These are phyloP conservation scores for Salix dunnii DNA, from an alignment of 345 rosid genomes.

Conservation along the genomic window DNA sequence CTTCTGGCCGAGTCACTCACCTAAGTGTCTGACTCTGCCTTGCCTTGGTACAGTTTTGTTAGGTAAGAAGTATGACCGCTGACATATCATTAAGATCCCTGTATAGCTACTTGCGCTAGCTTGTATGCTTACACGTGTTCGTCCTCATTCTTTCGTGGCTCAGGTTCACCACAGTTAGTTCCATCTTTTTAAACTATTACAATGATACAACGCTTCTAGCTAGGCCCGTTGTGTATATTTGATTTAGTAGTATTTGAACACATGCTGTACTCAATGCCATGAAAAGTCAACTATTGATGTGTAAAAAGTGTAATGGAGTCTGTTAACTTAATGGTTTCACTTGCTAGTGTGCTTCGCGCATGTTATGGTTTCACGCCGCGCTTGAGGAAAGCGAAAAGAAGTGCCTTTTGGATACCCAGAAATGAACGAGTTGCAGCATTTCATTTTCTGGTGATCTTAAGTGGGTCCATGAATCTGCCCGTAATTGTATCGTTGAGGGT, in stretches of 20 bases:
- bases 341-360: not conserved
- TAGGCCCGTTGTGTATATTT: constrained; percentile 27
- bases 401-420: too few relatives aligned
- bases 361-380: not conserved
- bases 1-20: constrained; percentile 62
- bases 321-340: not conserved
- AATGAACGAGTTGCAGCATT: too few relatives aligned
- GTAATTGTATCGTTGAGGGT: too few relatives aligned
- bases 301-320: not conserved
- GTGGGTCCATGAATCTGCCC: too few relatives aligned
- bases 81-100: constrained; percentile 6
- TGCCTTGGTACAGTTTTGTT: constrained; percentile 53
- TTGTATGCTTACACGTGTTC: constrained; percentile 16
- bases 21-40: constrained; percentile 29
- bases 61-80: constrained; percentile 38
- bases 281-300: not conserved
- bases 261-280: constrained; percentile 11
- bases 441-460: too few relatives aligned
- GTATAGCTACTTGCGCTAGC: constrained; percentile 22
- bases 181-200: not conserved
- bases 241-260: constrained; percentile 3
- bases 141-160: constrained; percentile 29
- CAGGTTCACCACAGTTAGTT: constrained; percentile 11
- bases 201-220: constrained; percentile 3
- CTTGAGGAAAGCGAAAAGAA: not conserved